phyloP scores from a whole-genome alignment of 306 rosid species.

The Vachellia collinsii region DNA sequence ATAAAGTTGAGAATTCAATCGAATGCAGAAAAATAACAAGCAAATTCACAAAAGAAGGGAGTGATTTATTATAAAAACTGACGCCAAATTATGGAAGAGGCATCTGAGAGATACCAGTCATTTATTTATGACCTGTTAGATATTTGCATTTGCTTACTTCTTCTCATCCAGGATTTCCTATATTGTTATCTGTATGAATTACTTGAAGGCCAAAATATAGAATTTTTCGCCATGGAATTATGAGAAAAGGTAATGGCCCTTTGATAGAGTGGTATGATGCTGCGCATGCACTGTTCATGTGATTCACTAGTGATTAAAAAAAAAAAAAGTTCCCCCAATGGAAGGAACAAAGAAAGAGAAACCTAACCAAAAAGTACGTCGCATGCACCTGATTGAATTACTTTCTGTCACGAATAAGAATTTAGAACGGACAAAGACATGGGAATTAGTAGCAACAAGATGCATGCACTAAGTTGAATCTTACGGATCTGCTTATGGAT shows the following conservation, averaged over 20 bases:
- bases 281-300: background rate
- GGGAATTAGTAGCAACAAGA: background rate
- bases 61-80: background rate
- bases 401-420: slow-evolving; percentile 14
- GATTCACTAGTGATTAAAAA: background rate
- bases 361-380: slow-evolving; percentile 14
- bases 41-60: background rate
- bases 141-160: background rate
- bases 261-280: background rate
- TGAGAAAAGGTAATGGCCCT: background rate
- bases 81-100: background rate
- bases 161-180: slow-evolving; percentile 19
- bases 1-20: background rate
- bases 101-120: background rate
- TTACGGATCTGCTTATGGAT: slow-evolving; percentile 9
- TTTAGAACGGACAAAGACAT: slow-evolving; percentile 2
- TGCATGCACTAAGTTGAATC: slow-evolving; percentile 22
- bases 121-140: background rate
- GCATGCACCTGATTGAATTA: slow-evolving; percentile 3
- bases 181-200: slow-evolving; percentile 17
- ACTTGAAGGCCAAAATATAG: background rate
- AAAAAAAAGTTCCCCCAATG: background rate
- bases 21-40: background rate
- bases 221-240: too few relatives aligned
- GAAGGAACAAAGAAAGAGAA: background rate